Conservation (phyloP, 1,139 yeast species). For the Kodamaea arcana region DNA sequence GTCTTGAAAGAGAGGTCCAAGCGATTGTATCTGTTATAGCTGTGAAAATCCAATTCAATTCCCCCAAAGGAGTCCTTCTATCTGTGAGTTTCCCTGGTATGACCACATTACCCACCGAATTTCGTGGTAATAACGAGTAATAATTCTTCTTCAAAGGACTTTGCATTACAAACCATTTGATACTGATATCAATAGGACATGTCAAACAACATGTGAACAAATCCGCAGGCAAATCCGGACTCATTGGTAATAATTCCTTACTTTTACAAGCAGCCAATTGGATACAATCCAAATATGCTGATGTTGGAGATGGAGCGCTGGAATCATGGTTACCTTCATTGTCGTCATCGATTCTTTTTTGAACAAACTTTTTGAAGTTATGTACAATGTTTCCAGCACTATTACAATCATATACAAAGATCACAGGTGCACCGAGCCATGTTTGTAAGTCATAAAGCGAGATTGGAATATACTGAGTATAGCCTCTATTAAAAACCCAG, state of each 20-base stretch:
- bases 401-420: conserved; percentile 91
- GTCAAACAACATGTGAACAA: conserved; percentile 92
- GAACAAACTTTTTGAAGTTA: conserved; percentile 86
- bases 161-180: conserved; percentile 88
- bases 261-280: conserved; percentile 92
- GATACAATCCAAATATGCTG: conserved; percentile 79
- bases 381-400: conserved; percentile 92
- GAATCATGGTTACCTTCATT: conserved; percentile 67
- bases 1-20: conserved; percentile 89
- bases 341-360: conserved; percentile 86
- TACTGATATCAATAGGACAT: conserved; percentile 91
- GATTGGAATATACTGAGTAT: conserved; percentile 95
- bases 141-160: conserved; percentile 65
- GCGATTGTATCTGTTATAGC: conserved; percentile 98
- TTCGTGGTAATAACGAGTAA: conserved; percentile 41
- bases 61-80: conserved; percentile 93
- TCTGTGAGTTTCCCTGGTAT: conserved; percentile 92
- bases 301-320: conserved; percentile 61
- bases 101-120: conserved; percentile 57
- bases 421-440: conserved; percentile 97
- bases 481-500: conserved; percentile 97
- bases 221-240: conserved; percentile 95
- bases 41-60: conserved; percentile 94
- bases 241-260: conserved; percentile 84
- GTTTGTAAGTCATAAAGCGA: conserved; percentile 89